phyloP scores from a whole-genome alignment of 805 yeast species.

The Kuraishia molischiana region DNA sequence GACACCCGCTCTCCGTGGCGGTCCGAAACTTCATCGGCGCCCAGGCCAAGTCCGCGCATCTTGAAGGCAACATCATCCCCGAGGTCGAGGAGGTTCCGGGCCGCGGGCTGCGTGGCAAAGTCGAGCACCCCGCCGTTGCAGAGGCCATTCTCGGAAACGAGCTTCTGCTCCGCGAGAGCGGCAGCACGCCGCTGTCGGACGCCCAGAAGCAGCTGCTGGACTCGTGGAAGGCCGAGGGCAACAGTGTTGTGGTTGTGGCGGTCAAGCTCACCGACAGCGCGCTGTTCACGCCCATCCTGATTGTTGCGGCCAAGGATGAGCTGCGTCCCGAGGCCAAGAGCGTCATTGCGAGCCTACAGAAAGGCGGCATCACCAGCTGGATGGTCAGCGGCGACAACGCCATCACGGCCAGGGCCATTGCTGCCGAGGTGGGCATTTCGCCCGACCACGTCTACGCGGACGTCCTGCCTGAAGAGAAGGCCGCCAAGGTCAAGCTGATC shows the following conservation, averaged over 20 bases:
- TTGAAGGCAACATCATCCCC: constrained; percentile 28
- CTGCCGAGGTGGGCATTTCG: constrained; percentile 48
- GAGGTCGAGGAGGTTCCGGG: constrained; percentile 48
- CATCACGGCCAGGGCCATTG: constrained; percentile 60
- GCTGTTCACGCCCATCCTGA: constrained; percentile 28
- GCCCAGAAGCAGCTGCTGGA: constrained; percentile 25
- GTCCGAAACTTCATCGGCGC: constrained; percentile 31
- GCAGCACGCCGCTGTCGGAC: constrained; percentile 22
- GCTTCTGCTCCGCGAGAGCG: constrained; percentile 38
- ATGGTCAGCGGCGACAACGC: constrained; percentile 73
- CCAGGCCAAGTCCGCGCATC: constrained; percentile 5
- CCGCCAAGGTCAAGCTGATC: constrained; percentile 45
- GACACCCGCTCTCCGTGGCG: constrained; percentile 61
- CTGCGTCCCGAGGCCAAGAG: constrained; percentile 44
- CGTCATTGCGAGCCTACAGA: constrained; percentile 33
- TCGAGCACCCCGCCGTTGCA: constrained; percentile 15
- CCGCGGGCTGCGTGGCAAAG: constrained; percentile 43
- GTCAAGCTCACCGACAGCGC: constrained; percentile 21
- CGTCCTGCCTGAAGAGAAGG: constrained; percentile 68
- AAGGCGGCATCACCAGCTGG: constrained; percentile 45
- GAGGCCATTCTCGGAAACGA: constrained; percentile 53
- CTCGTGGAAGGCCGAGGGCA: constrained; percentile 53
- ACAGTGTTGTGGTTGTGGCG: constrained; percentile 53
- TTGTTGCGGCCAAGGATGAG: constrained; percentile 54
- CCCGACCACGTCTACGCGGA: constrained; percentile 48